Percentiles rank a stretch among this genome's conserved stretches.
phyloP scores from a whole-genome alignment of 495 filamentous ascomycete genomes.

The Penicillium maclennaniae region DNA sequence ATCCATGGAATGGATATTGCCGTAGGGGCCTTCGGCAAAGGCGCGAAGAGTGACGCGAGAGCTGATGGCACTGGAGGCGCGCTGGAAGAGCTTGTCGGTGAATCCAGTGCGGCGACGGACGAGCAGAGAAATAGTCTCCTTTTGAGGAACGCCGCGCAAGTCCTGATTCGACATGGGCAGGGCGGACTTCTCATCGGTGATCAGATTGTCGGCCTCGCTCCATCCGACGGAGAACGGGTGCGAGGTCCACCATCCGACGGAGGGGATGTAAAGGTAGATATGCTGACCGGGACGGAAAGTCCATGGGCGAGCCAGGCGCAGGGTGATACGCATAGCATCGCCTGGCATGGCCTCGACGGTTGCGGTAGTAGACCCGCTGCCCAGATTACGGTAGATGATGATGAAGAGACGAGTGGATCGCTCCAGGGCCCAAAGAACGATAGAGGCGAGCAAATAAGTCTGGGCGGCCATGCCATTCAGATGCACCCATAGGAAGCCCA shows the following conservation, averaged over 20 bases:
- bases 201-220: conserved; percentile 50
- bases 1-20: conserved; percentile 72
- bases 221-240: conserved; percentile 95
- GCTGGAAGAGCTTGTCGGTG: conserved; percentile 75
- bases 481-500: conserved; percentile 71
- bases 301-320: conserved; percentile 74
- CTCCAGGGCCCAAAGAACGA: conserved; percentile 76
- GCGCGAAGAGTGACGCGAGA: conserved; percentile 52
- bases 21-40: conserved; percentile 84
- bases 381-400: conserved; percentile 68
- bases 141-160: conserved; percentile 32
- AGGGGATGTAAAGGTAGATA: conserved; percentile 77
- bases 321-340: conserved; percentile 76
- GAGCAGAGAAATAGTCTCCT: conserved; percentile 68
- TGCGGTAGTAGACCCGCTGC: conserved; percentile 61
- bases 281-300: conserved; percentile 80
- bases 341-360: conserved; percentile 73
- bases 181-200: conserved; percentile 39
- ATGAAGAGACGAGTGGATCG: conserved; percentile 63
- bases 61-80: conserved; percentile 39
- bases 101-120: conserved; percentile 84
- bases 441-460: conserved; percentile 60
- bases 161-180: conserved; percentile 38
- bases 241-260: conserved; percentile 73
- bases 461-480: conserved; percentile 61